Evolutionary conservation across 2,329 filamentous ascomycete species (phyloP), one percentile per base, ranked within the genome.

Genomic region (Thermoascus crustaceus): DNA sequence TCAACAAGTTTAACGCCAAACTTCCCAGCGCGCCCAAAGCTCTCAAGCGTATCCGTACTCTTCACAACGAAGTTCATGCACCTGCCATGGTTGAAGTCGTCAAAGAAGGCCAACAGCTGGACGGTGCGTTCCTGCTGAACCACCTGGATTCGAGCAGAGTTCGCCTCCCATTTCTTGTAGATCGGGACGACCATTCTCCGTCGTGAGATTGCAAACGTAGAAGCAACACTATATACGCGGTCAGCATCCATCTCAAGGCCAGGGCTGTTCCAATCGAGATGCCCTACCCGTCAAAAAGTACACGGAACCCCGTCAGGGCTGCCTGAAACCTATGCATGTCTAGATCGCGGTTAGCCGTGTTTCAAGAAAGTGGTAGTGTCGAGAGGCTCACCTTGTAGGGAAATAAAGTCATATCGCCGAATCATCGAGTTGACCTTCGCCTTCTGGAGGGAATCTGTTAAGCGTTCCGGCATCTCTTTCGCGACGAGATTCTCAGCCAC

Each of bases 81-180:
- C 46, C 85, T 79, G 3, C 87, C 86, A 50, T 94, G 84, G 27
- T 76, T 77, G 59, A 94, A 94, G 40, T 88, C 83, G 45, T 86
- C 80, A 57, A 94, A 91, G 63, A 94, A 95, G 3, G 80, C 86
- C 14, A 93, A 65, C 19, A 95, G 66, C 57, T 94, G 85, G 14
- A 83, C 62, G 9, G 82, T 74, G 50, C 78, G 83, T 43, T 87
- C 83, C 45, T 82, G 80, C 45, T 78, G 72, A 22, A 94, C 77
- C 23, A 94, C 71, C 55, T 94, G 87, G 5, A 94, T 69, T 22
- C 88, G 78, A 6, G 85, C 85, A 23, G 72, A 73, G n/a, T 72
- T 77, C 2, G 87, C 84, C 54, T 93, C 86, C 85, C 85, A 93
- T 59, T 91, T 91, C 64, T 94, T 94, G 66, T 93, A 84, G 46